A percentile compares a stretch with the other conserved stretches of the same genome.
These are phyloP conservation scores for Limnanthes douglasii DNA, from an alignment of 345 rosid species.

Conservation along the genomic window DNA sequence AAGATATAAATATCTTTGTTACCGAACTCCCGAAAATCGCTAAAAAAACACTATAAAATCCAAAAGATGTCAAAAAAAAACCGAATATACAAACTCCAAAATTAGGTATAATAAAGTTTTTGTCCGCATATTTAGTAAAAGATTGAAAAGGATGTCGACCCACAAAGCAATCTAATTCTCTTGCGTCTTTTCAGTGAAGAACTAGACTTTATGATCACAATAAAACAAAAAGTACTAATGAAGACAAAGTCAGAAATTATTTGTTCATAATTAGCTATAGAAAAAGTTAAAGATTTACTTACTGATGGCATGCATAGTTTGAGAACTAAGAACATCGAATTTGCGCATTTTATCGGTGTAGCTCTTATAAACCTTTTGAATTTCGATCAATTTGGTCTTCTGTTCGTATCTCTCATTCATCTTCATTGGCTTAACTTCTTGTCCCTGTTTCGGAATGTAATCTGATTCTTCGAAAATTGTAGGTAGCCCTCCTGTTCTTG, in stretches of 20 bases:
- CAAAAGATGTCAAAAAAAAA: no score
- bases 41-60: no score
- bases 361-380: slow-evolving; percentile 49
- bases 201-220: no score
- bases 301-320: slow-evolving; percentile 63
- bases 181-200: no score
- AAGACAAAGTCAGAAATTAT: no score
- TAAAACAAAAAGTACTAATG: no score
- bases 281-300: slow-evolving; percentile 7
- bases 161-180: slow-evolving; percentile 8
- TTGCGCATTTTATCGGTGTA: slow-evolving; percentile 59
- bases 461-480: slow-evolving; percentile 73
- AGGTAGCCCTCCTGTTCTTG: slow-evolving; percentile 68
- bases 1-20: no score
- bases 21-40: no score
- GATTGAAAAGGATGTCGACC: slow-evolving; percentile 9
- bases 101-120: no score
- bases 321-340: slow-evolving; percentile 57
- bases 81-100: no score
- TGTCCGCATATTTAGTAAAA: slow-evolving; percentile 1
- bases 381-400: slow-evolving; percentile 30
- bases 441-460: slow-evolving; percentile 14
- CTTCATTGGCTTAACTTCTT: slow-evolving; percentile 43
- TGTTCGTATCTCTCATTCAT: slow-evolving; percentile 30
- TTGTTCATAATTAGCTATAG: no score